Percentiles rank a stretch among this genome's conserved stretches.
phyloP scores from a whole-genome alignment of 2,329 filamentous ascomycete species.

The Metarhizium humberi region DNA sequence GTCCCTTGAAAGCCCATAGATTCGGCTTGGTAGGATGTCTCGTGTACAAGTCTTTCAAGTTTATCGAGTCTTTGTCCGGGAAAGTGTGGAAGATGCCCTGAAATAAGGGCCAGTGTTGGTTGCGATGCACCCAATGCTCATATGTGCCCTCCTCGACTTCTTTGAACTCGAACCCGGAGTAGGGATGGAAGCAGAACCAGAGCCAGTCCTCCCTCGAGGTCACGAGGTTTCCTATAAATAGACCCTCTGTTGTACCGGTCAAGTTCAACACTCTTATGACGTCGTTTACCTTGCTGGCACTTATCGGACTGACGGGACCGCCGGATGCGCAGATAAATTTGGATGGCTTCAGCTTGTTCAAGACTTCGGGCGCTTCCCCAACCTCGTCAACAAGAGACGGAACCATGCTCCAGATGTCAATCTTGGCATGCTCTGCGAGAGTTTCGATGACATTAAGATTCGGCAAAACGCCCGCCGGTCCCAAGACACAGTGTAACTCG shows the following conservation, averaged over 20 bases:
- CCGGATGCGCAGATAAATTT: constrained; percentile 29
- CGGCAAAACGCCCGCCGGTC: constrained; percentile 23
- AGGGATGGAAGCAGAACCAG: constrained; percentile 24
- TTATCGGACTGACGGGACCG: constrained; percentile 19
- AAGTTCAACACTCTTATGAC: constrained; percentile 23
- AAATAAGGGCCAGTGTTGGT: constrained; percentile 18
- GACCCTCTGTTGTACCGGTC: constrained; percentile 23
- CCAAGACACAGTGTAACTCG: constrained; percentile 24
- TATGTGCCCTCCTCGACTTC: constrained; percentile 18
- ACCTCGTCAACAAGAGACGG: constrained; percentile 26
- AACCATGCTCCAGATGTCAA: constrained; percentile 29
- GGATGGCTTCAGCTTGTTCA: constrained; percentile 20
- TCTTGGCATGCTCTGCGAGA: constrained; percentile 21
- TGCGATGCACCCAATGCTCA: constrained; percentile 23
- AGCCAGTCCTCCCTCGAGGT: constrained; percentile 18
- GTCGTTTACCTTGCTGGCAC: constrained; percentile 20
- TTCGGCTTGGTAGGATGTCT: constrained; percentile 17
- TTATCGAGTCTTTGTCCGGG: constrained; percentile 15
- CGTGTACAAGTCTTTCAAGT: constrained; percentile 21
- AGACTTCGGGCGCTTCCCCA: constrained; percentile 19
- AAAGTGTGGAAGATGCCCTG: constrained; percentile 26
- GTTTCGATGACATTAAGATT: constrained; percentile 25
- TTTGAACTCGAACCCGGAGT: constrained; percentile 24
- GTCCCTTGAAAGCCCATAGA: constrained; percentile 20
- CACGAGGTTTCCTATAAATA: constrained; percentile 23